A percentile compares a stretch with the other conserved stretches of the same genome.
Conservation (phyloP, 1,284 basidiomycete genomes). For the Rhodotorula sp. region DNA sequence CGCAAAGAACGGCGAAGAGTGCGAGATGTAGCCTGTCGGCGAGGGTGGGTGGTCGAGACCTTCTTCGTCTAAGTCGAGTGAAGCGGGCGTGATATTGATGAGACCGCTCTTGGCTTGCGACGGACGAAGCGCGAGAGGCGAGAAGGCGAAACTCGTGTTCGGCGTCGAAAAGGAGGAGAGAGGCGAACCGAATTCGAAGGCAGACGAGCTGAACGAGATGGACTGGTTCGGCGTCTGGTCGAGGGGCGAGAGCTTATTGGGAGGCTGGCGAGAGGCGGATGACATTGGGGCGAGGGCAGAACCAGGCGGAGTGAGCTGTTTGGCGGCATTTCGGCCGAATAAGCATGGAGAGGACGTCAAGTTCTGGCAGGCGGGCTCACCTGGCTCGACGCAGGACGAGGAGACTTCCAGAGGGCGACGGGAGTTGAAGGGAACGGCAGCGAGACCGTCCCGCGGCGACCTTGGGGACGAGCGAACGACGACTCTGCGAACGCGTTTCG, state of each 20-base stretch:
- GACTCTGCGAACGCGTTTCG: too few relatives aligned
- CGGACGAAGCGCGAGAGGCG: not conserved
- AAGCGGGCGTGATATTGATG: not conserved
- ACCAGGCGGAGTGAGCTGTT: conserved; percentile 1
- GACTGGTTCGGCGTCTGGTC: too few relatives aligned
- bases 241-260: too few relatives aligned
- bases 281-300: conserved; percentile 15
- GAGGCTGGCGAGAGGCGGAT: not conserved
- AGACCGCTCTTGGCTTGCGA: not conserved
- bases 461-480: too few relatives aligned
- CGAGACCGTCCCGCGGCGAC: too few relatives aligned
- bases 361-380: not conserved
- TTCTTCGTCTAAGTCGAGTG: too few relatives aligned
- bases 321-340: not conserved
- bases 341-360: not conserved
- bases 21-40: too few relatives aligned
- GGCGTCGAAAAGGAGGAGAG: conserved; percentile 1
- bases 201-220: not conserved
- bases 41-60: not conserved
- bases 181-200: too few relatives aligned
- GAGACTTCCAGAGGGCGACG: too few relatives aligned
- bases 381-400: not conserved
- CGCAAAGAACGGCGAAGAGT: too few relatives aligned
- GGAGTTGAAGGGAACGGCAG: too few relatives aligned
- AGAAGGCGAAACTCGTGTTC: conserved; percentile 1